These are phyloP conservation scores for Alternaria postmessia DNA, from an alignment of 2,329 filamentous ascomycete genomes.

Conservation along the genomic window DNA sequence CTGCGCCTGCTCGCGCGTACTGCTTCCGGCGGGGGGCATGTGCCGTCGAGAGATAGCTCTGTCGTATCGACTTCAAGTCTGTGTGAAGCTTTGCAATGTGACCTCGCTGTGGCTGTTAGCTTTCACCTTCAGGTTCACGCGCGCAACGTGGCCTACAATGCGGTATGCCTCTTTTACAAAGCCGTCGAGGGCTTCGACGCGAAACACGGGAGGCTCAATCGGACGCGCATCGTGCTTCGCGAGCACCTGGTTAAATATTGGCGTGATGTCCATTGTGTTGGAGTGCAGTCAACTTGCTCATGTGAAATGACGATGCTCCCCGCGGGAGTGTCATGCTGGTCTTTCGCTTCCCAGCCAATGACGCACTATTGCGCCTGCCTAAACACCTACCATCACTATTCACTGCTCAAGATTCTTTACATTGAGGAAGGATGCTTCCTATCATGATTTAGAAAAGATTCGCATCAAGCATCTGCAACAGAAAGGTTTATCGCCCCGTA, in stretches of 20 bases:
- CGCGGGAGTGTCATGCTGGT: conserved; percentile 29
- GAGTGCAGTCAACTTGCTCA: conserved; percentile 21
- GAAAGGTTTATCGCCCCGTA: background rate
- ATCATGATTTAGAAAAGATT: background rate
- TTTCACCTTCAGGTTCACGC: conserved; percentile 25
- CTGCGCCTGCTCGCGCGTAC: conserved; percentile 50
- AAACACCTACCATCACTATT: background rate
- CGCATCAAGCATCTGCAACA: background rate
- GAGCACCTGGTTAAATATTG: conserved; percentile 73
- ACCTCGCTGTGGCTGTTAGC: conserved; percentile 68
- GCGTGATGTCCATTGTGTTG: conserved; percentile 66
- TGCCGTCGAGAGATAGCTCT: conserved; percentile 87
- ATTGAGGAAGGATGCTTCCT: background rate
- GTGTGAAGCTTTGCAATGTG: conserved; percentile 82
- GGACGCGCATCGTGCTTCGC: conserved; percentile 64
- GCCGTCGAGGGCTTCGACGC: conserved; percentile 69
- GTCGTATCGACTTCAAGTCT: conserved; percentile 84
- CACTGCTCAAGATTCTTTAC: background rate
- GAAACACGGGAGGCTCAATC: conserved; percentile 55
- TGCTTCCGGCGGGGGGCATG: conserved; percentile 65
- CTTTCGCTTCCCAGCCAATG: conserved; percentile 34
- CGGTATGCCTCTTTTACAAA: conserved; percentile 94
- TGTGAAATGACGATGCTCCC: conserved; percentile 37
- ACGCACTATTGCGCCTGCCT: conserved; percentile 10
- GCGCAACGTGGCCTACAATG: conserved; percentile 69